A percentile compares a stretch with the other conserved stretches of the same genome.
These are phyloP conservation scores for Eragrostis nindensis DNA, from an alignment of 176 grass and related monocot genomes.

Conservation along the genomic window DNA sequence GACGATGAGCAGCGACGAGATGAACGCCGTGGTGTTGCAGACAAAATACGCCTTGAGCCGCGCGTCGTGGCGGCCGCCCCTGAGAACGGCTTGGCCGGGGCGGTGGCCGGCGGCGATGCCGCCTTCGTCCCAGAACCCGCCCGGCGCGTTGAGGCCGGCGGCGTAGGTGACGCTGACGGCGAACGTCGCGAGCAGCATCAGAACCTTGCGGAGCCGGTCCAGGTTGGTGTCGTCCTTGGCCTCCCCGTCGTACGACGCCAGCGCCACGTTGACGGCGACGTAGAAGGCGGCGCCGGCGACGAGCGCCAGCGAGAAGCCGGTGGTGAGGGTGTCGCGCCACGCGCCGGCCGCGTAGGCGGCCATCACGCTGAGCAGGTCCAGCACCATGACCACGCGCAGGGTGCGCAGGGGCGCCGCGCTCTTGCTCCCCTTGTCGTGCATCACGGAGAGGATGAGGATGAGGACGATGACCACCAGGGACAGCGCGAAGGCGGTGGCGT, in stretches of 20 bases:
- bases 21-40: slow-evolving; percentile 37
- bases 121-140: slow-evolving; percentile 27
- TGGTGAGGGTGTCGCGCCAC: not conserved
- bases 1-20: slow-evolving; percentile 37
- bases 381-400: not conserved
- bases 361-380: slow-evolving; percentile 27
- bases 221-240: not conserved
- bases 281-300: not conserved
- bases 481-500: slow-evolving; percentile 13
- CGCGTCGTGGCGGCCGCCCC: not conserved
- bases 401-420: not conserved
- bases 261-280: not conserved
- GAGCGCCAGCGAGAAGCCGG: not conserved
- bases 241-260: not conserved
- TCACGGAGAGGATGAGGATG: not conserved
- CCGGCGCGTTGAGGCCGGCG: slow-evolving; percentile 39
- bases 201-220: slow-evolving; percentile 18
- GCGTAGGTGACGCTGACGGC: slow-evolving; percentile 33
- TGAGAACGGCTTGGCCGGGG: not conserved
- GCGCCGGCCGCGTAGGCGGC: not conserved
- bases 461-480: not conserved
- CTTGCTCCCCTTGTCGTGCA: not conserved
- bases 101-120: not conserved
- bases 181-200: slow-evolving; percentile 48
- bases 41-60: slow-evolving; percentile 31